Percentiles rank a stretch among this genome's conserved stretches.
Conservation (phyloP, 768 basidiomycete species). For the Mycena epipterygia region DNA sequence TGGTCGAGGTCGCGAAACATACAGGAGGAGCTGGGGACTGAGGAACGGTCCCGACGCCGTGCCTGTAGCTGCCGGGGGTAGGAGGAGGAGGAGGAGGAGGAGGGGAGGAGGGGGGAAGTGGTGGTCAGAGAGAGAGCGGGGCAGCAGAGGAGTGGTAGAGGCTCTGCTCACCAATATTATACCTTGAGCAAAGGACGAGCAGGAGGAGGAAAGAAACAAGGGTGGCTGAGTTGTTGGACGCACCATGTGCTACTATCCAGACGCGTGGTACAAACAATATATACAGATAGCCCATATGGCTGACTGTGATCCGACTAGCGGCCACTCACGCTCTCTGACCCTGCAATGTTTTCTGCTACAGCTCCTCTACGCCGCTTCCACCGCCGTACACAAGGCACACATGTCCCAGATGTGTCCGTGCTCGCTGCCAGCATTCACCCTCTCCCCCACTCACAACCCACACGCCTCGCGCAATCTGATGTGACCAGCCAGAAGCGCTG, state of each 20-base stretch:
- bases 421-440: neutral
- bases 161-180: conserved; percentile 38
- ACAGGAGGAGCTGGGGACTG: conserved; percentile 47
- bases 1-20: conserved; percentile 56
- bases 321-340: neutral
- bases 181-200: conserved; percentile 23
- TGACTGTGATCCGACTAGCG: conserved; percentile 10
- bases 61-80: conserved; percentile 37
- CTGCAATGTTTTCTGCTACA: too few relatives aligned
- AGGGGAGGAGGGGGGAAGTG: conserved; percentile 27
- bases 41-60: conserved; percentile 47
- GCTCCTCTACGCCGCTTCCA: neutral
- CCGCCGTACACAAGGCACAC: neutral
- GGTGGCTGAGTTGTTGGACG: conserved; percentile 14
- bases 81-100: conserved; percentile 26
- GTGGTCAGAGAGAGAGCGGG: conserved; percentile 40
- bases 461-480: neutral
- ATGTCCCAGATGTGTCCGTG: neutral
- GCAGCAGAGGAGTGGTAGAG: conserved; percentile 40
- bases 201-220: conserved; percentile 36
- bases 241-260: conserved; percentile 21
- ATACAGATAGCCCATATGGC: conserved; percentile 9
- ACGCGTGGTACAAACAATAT: conserved; percentile 29
- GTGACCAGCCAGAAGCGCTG: neutral
- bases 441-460: neutral